phyloP scores from a whole-genome alignment of 495 filamentous ascomycete species.

The Letharia columbiana region DNA sequence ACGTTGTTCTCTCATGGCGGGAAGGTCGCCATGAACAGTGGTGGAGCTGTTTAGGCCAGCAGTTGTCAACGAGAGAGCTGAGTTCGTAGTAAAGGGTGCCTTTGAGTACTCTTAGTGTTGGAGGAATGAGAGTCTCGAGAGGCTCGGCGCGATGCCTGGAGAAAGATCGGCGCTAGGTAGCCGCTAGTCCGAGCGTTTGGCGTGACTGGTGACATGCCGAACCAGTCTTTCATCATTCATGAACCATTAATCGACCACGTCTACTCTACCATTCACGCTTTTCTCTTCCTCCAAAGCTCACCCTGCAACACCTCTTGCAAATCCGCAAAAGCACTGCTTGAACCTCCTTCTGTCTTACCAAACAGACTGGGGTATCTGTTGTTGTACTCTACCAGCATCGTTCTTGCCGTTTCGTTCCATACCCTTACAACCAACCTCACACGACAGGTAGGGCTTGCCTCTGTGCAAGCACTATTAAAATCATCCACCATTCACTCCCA shows the following conservation, averaged over 20 bases:
- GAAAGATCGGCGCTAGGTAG: background rate
- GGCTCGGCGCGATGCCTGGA: background rate
- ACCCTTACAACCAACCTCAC: background rate
- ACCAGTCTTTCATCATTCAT: background rate
- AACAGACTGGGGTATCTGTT: background rate
- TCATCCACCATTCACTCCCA: conserved; percentile 48
- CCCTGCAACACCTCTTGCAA: conserved; percentile 1
- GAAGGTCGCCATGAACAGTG: background rate
- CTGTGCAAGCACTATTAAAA: conserved; percentile 37
- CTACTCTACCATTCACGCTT: background rate
- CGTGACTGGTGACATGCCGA: background rate
- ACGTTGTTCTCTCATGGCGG: background rate
- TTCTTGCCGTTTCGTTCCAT: conserved; percentile 4
- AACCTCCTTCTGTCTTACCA: background rate
- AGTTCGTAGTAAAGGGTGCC: background rate
- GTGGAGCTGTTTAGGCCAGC: background rate
- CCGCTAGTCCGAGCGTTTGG: conserved; percentile 1
- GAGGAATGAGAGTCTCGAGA: too few relatives aligned
- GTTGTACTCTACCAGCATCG: background rate
- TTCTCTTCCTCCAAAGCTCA: background rate
- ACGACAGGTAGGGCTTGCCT: conserved; percentile 35
- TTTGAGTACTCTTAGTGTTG: too few relatives aligned
- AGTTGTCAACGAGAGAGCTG: background rate
- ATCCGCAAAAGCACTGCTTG: background rate
- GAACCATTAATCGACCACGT: background rate